Percentiles rank a stretch among this genome's conserved stretches.
Evolutionary conservation across 2,329 filamentous ascomycete species (phyloP).

Genomic region (Neocucurbitaria cava): DNA sequence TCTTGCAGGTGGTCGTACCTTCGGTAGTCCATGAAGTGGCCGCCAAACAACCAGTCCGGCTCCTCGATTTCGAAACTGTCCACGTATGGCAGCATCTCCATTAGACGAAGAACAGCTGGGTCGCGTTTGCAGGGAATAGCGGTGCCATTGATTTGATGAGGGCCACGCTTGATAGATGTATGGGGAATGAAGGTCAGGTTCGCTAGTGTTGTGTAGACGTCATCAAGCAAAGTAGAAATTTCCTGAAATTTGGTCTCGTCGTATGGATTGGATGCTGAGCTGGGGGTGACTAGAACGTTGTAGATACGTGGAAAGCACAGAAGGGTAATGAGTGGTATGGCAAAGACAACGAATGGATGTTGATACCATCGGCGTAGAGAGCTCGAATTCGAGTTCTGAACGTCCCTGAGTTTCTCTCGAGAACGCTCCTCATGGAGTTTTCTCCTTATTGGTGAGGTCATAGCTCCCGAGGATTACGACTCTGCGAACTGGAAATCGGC

Average conservation of each 20-base stretch:
- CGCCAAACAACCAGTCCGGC: conserved; percentile 18
- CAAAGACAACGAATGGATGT: conserved; percentile 12
- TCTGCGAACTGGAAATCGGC: no score
- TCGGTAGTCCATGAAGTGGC: conserved; percentile 19
- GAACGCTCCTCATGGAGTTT: not conserved
- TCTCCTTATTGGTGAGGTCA: not conserved
- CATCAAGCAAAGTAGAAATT: conserved; percentile 17
- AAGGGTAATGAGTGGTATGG: conserved; percentile 9
- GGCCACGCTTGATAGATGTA: conserved; percentile 17
- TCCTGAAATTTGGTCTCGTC: conserved; percentile 12
- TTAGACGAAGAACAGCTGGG: conserved; percentile 14
- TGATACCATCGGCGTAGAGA: conserved; percentile 10
- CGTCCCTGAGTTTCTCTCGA: not conserved
- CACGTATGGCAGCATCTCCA: conserved; percentile 24
- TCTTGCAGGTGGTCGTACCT: conserved; percentile 3
- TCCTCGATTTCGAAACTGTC: conserved; percentile 6
- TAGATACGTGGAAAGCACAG: conserved; percentile 8
- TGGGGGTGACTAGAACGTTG: not conserved
- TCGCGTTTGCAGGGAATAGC: conserved; percentile 12
- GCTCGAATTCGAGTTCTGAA: not conserved
- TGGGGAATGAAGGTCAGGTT: conserved; percentile 21
- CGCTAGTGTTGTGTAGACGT: conserved; percentile 16
- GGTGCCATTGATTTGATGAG: conserved; percentile 19
- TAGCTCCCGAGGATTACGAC: not conserved
- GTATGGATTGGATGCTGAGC: not conserved